Conservation (phyloP, 1,139 yeast genomes). For the Yamadazyma pseudoaaseri region DNA sequence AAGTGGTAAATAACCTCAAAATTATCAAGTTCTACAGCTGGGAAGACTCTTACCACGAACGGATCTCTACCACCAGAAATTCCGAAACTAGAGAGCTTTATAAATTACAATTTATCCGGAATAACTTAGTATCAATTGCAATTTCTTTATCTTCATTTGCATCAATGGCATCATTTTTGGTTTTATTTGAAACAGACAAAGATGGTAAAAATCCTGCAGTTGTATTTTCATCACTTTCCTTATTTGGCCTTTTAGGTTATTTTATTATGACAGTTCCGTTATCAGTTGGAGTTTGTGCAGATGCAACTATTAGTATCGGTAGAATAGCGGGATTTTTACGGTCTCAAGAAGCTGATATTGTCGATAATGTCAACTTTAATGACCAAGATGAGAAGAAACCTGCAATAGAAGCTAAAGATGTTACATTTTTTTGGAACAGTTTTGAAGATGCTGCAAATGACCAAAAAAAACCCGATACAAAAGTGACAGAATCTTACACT, state of each 20-base stretch:
- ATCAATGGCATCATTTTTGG: conserved; percentile 72
- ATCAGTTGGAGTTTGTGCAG: conserved; percentile 65
- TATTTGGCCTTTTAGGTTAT: conserved; percentile 60
- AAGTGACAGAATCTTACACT: conserved; percentile 9
- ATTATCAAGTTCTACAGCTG: conserved; percentile 52
- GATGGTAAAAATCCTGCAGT: conserved; percentile 59
- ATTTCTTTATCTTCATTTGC: conserved; percentile 64
- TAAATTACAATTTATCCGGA: conserved; percentile 54
- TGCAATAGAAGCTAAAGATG: conserved; percentile 51
- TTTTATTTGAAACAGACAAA: conserved; percentile 51
- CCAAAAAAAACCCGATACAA: conserved; percentile 5
- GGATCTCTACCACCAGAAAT: conserved; percentile 45
- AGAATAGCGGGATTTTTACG: conserved; percentile 58
- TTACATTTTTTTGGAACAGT: conserved; percentile 61
- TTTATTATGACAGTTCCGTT: conserved; percentile 66
- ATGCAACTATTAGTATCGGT: conserved; percentile 62
- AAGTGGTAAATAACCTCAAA: conserved; percentile 34
- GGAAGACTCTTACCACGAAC: conserved; percentile 60
- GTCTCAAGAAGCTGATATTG: conserved; percentile 24
- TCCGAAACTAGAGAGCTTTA: conserved; percentile 50
- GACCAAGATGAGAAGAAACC: conserved; percentile 6
- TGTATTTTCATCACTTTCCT: conserved; percentile 77
- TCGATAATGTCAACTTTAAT: conserved; percentile 38
- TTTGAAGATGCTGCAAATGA: conserved; percentile 25
- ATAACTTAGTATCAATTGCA: conserved; percentile 57